A percentile compares a stretch with the other conserved stretches of the same genome.
phyloP scores from a whole-genome alignment of 257 asterid species.

The Eucommia ulmoides region DNA sequence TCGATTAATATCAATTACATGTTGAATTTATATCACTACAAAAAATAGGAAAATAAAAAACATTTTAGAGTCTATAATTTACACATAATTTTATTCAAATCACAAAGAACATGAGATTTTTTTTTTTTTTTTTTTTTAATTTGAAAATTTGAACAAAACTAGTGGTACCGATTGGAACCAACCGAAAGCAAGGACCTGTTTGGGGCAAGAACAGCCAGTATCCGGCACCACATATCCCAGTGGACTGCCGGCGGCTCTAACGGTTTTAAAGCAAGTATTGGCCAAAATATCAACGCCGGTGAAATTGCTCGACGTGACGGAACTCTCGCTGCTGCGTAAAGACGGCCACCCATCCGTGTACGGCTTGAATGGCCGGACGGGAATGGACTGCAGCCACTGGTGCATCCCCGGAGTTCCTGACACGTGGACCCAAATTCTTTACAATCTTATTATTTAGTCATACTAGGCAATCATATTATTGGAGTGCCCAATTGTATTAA shows the following conservation, averaged over 20 bases:
- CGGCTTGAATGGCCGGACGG: neutral
- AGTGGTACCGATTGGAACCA: constrained; percentile 15
- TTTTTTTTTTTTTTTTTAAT: too few species aligned
- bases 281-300: constrained; percentile 8
- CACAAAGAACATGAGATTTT: too few species aligned
- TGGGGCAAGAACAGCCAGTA: constrained; percentile 7
- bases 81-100: too few species aligned
- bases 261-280: constrained; percentile 9
- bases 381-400: constrained; percentile 3
- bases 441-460: constrained; percentile 26
- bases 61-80: too few species aligned
- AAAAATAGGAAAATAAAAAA: too few species aligned
- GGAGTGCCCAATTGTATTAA: too few species aligned
- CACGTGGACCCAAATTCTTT: constrained; percentile 72
- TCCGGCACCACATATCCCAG: constrained; percentile 3
- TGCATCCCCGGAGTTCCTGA: constrained; percentile 88
- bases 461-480: too few species aligned
- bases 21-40: too few species aligned
- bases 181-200: constrained; percentile 6
- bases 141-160: too few species aligned
- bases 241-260: constrained; percentile 7
- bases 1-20: too few species aligned
- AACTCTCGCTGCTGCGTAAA: constrained; percentile 10
- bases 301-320: constrained; percentile 12
- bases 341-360: neutral